Evolutionary conservation across 2,329 filamentous ascomycete species (phyloP), one percentile per base, ranked within the genome.

Genomic region (Lasiodiplodia gonubiensis): DNA sequence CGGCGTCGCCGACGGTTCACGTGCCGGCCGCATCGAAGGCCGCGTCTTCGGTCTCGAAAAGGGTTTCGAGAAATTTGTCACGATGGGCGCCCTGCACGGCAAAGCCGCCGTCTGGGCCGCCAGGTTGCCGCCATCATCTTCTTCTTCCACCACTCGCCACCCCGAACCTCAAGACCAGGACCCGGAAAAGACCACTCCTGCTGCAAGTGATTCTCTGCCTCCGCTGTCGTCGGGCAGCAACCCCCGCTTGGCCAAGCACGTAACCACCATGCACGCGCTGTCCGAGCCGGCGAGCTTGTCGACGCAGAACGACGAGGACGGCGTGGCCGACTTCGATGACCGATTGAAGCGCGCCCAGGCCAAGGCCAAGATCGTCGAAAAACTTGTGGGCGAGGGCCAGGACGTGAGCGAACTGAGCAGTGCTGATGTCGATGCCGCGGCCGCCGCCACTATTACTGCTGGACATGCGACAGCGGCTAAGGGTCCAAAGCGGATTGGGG

Each of bases 321-420:
- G 90, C 0, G 93, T 99, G 25, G 90, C 91, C 61, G 94, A 97
- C 74, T 94, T 97, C 74, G 95, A 99, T 74, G 92, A 97, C 76
- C 86, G 94, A 14, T 76, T 97, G 48, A 95, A 94, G 80, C 87
- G 92, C 70, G 94, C 93, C 4, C 87, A 89, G 72, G 91, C 91
- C 3, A 97, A 97, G 77, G 87, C 88, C 1, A 97, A 94, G 79
- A 86, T 99, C 55, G 89, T 98, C 53, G 91, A 95, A 78, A 89
- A 89, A 69, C 88, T 92, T 11, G 74, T 86, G 27, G 65, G 54
- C 64, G 59, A 69, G 67, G 65, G 67, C 14, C 25, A 49, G 30
- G 60, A 64, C 16, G 59, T 25, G 4, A 30, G 42, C 2, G 59
- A 63, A 27, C 37, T 51, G 8, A 60, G 46, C 46, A 33, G 16